Evolutionary conservation across 228 moss, liverwort and hornwort species (phyloP).

Genomic region (Sphagnum fallax): DNA sequence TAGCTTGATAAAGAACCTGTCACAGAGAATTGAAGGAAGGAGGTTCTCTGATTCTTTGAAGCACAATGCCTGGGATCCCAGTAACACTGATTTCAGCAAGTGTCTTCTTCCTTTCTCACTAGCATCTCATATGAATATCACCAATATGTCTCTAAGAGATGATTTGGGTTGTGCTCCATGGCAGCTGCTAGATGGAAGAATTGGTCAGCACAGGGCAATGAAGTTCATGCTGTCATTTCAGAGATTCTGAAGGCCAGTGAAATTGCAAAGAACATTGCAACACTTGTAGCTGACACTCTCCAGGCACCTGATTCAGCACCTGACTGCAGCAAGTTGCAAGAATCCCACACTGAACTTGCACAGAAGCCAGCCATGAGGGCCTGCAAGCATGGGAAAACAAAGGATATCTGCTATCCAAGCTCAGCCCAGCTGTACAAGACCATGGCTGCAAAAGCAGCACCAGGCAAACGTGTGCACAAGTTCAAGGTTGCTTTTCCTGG

Average conservation of each 20-base stretch:
- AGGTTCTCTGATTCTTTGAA: too few relatives aligned
- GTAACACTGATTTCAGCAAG: too few relatives aligned
- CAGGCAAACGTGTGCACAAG: conserved; percentile 31
- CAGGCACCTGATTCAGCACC: conserved; percentile 15
- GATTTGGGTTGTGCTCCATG: too few relatives aligned
- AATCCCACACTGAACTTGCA: conserved; percentile 15
- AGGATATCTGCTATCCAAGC: conserved; percentile 31
- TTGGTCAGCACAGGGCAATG: conserved; percentile 87
- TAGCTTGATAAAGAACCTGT: too few relatives aligned
- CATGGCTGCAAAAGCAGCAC: conserved; percentile 7
- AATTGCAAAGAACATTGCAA: conserved; percentile 81
- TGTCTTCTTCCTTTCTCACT: too few relatives aligned
- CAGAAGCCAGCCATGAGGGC: conserved; percentile 25
- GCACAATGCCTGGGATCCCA: too few relatives aligned
- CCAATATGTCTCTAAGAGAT: too few relatives aligned
- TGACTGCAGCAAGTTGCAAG: too few relatives aligned
- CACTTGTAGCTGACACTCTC: conserved; percentile 50
- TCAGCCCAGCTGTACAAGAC: conserved; percentile 34
- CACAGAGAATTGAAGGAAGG: too few relatives aligned
- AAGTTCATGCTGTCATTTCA: conserved; percentile 85
- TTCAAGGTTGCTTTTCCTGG: conserved; percentile 47
- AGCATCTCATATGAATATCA: too few relatives aligned
- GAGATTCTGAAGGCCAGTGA: conserved; percentile 90
- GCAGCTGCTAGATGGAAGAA: conserved; percentile 66
- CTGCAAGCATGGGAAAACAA: conserved; percentile 22